Evolutionary conservation across 257 asterid species (phyloP).

Genomic region (Paraleonurus japonicus): DNA sequence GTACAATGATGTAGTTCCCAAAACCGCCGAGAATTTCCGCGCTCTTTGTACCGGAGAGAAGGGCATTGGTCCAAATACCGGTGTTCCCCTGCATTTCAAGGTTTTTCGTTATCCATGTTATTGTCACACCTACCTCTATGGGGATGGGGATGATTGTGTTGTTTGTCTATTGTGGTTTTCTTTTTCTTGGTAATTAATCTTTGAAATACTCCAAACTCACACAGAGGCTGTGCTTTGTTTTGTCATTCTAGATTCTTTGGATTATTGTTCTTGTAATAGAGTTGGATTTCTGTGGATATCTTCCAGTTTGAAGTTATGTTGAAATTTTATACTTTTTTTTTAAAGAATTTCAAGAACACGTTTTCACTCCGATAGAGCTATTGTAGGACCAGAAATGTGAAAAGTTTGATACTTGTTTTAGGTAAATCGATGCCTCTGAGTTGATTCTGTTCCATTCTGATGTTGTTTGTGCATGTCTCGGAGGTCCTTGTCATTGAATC

Average conservation of each 20-base stretch:
- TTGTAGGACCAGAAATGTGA: constrained; percentile 3
- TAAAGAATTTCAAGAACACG: background rate
- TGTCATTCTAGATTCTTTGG: background rate
- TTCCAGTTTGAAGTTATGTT: background rate
- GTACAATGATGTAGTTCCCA: constrained; percentile 76
- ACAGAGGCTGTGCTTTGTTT: background rate
- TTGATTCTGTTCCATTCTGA: background rate
- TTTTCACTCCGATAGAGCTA: background rate
- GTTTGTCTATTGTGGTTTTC: background rate
- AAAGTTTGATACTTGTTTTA: background rate
- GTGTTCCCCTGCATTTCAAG: constrained; percentile 91
- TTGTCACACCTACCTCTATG: background rate
- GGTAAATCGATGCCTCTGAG: constrained; percentile 1
- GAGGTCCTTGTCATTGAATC: constrained; percentile 15
- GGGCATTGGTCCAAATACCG: constrained; percentile 80
- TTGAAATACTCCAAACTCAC: background rate
- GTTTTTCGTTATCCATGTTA: constrained; percentile 27
- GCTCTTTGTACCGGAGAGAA: constrained; percentile 98
- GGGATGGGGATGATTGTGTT: background rate
- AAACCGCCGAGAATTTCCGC: constrained; percentile 93
- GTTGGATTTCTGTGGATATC: constrained; percentile 1
- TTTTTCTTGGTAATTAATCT: background rate
- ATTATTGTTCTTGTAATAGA: background rate
- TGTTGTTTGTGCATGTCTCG: constrained; percentile 1
- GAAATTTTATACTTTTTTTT: background rate